These are phyloP conservation scores for Coemansia sp. DNA, from an alignment of 192 early-diverging fungal species.

Conservation along the genomic window DNA sequence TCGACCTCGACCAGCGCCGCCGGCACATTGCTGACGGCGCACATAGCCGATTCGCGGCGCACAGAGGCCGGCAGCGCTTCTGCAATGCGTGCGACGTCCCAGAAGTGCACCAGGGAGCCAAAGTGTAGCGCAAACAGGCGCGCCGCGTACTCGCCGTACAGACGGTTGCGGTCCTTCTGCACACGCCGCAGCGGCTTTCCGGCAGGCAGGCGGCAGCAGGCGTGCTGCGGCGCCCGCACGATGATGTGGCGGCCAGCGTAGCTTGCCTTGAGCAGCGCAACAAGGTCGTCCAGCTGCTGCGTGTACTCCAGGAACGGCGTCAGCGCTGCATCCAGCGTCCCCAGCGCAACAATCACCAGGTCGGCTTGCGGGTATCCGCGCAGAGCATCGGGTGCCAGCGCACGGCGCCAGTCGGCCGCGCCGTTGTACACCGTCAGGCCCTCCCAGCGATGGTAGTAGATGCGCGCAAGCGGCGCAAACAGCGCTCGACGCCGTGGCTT, in stretches of 20 bases:
- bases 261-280: slow-evolving; percentile 3
- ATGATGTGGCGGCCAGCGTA: slow-evolving; percentile 13
- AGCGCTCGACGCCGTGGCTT: not conserved
- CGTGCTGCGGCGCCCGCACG: slow-evolving; percentile 29
- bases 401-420: slow-evolving; percentile 7
- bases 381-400: not conserved
- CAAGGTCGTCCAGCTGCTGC: slow-evolving; percentile 19
- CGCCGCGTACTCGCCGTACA: slow-evolving; percentile 16
- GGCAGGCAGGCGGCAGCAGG: slow-evolving; percentile 18
- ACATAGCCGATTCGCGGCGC: not conserved
- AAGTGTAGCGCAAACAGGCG: slow-evolving; percentile 17
- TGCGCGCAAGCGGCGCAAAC: slow-evolving; percentile 9
- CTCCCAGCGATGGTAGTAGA: slow-evolving; percentile 31
- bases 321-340: slow-evolving; percentile 13
- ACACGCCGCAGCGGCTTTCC: slow-evolving; percentile 19
- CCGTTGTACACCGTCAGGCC: slow-evolving; percentile 19
- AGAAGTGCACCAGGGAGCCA: slow-evolving; percentile 10
- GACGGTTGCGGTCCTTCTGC: slow-evolving; percentile 22
- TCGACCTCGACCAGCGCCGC: slow-evolving; percentile 20
- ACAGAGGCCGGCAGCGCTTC: slow-evolving; percentile 12
- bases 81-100: slow-evolving; percentile 15
- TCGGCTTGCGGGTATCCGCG: slow-evolving; percentile 10
- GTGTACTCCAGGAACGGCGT: slow-evolving; percentile 22
- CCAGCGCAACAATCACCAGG: slow-evolving; percentile 11
- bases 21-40: slow-evolving; percentile 19